Evolutionary conservation across 495 filamentous ascomycete genomes (phyloP).

Genomic region (Annulohypoxylon moriforme): DNA sequence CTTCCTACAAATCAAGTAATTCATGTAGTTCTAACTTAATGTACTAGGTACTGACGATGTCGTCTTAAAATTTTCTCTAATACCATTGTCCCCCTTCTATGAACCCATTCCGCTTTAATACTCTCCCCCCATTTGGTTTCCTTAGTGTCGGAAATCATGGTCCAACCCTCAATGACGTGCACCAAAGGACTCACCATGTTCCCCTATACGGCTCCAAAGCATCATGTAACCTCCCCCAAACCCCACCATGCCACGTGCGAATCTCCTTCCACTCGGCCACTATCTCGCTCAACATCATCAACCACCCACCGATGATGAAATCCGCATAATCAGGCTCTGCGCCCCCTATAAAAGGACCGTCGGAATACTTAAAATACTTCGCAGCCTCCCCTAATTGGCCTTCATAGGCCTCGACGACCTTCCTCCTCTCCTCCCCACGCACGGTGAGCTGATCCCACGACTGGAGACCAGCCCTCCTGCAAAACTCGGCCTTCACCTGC

Average conservation of each 20-base stretch:
- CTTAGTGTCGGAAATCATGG: too few species aligned
- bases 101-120: too few species aligned
- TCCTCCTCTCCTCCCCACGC: slow-evolving; percentile 55
- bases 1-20: too few species aligned
- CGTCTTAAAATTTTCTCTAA: too few species aligned
- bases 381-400: slow-evolving; percentile 57
- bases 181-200: not conserved
- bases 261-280: slow-evolving; percentile 61
- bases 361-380: slow-evolving; percentile 52
- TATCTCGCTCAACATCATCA: slow-evolving; percentile 56
- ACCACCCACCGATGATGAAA: slow-evolving; percentile 70
- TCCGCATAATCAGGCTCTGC: slow-evolving; percentile 66
- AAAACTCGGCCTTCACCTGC: slow-evolving; percentile 57
- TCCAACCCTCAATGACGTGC: not conserved
- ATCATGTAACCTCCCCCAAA: slow-evolving; percentile 60
- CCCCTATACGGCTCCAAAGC: slow-evolving; percentile 51
- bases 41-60: too few species aligned
- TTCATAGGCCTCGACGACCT: slow-evolving; percentile 52
- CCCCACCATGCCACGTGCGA: slow-evolving; percentile 62
- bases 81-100: too few species aligned
- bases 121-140: too few species aligned
- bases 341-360: slow-evolving; percentile 65
- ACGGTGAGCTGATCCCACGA: slow-evolving; percentile 61
- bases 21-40: too few species aligned
- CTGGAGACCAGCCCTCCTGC: slow-evolving; percentile 55